These are phyloP conservation scores for Magnaporthales sp. DNA, from an alignment of 2,329 filamentous ascomycete species.

Conservation along the genomic window DNA sequence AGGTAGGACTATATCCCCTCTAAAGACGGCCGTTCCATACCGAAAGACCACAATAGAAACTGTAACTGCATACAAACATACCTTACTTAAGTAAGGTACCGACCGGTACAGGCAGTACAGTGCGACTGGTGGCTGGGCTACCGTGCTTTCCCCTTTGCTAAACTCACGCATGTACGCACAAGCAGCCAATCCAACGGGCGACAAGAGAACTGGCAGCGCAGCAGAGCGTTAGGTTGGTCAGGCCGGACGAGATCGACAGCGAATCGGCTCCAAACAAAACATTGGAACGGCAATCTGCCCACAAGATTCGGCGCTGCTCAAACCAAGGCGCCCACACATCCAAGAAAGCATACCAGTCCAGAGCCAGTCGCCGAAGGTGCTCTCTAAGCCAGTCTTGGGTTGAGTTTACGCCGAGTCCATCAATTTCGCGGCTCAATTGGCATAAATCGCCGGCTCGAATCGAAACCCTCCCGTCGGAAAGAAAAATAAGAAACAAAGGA, in stretches of 20 bases:
- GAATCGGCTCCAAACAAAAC: neutral
- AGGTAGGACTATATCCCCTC: neutral
- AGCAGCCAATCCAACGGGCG: neutral
- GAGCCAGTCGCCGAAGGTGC: neutral
- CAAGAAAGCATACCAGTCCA: neutral
- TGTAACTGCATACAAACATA: neutral
- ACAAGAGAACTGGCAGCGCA: neutral
- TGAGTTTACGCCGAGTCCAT: neutral
- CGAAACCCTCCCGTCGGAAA: neutral
- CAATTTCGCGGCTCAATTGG: constrained; percentile 4
- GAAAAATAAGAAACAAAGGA: neutral
- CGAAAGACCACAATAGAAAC: neutral
- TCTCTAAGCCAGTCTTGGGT: neutral
- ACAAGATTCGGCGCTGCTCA: neutral
- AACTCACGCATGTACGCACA: neutral
- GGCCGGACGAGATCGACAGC: neutral
- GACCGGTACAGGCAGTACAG: neutral
- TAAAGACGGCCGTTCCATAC: neutral
- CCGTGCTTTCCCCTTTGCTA: neutral
- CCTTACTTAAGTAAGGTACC: neutral
- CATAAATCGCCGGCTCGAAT: constrained; percentile 4
- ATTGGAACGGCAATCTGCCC: neutral
- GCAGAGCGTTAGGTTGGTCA: neutral
- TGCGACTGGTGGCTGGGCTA: neutral
- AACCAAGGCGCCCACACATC: neutral